Evolutionary conservation across 208 protist species (phyloP), one percentile per base, ranked within the genome.

Genomic region (Wallacemonas sp.): DNA sequence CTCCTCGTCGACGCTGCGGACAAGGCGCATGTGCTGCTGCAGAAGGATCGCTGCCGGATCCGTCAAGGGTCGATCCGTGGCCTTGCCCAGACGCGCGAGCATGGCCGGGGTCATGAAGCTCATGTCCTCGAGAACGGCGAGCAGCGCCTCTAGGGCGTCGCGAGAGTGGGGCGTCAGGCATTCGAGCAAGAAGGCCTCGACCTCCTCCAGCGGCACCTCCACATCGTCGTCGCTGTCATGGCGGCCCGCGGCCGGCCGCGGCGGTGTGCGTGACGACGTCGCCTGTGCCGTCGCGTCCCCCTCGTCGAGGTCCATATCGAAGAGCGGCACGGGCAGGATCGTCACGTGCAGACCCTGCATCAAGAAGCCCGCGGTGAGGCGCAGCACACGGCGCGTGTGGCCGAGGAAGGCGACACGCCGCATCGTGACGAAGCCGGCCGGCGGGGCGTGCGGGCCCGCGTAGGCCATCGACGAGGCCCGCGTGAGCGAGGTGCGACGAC

Each of bases 371-470:
- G 65, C 65, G 2, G 52, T 57, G 26, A 44, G 42, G 8, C 65
- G 65, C 20, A 70, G 50, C 36, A 31, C 41, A 14, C 33, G 38
- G 12, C 49, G 65, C 28, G 65, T 50, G 36, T 42, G 39, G 44
- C 65, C 65, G 25, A 70, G 12, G 2, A 70, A 11, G 23, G 65
- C 65, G 7, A 70, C 25, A 16, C 65, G 65, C 7, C 50, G 48
- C 39, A 70, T 45, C 2, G 5, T 36, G 22, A 48, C 42, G 39
- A 42, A 52, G 7, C 44, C 46, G 14, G 65, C 65, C 3, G 65
- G 49, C 22, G 65, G 65, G n/a, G 65, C 65, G 52, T 44, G 52
- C 3, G 52, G 52, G 4, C 32, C 31, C 3, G 52, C 32, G 32
- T 59, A 23, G 52, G 32, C 32, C 52, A 59, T 59, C n/a, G 52